phyloP scores from a whole-genome alignment of 805 yeast species.

The Pichia rugopelliculosa region DNA sequence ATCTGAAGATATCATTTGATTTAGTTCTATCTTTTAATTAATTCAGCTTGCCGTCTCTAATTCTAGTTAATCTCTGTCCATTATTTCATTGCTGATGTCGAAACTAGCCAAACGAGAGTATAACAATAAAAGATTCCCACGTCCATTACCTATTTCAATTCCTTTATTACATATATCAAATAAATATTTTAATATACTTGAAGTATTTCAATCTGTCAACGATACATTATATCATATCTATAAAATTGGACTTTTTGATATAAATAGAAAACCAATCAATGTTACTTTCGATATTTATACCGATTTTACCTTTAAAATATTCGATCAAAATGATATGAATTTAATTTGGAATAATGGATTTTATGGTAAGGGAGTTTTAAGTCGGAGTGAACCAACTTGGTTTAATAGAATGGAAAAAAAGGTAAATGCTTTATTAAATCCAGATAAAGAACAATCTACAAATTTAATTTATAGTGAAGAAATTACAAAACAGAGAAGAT shows the following conservation, averaged over 20 bases:
- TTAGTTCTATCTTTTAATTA: too few relatives aligned
- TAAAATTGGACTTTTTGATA: background rate
- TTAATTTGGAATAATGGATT: constrained; percentile 79
- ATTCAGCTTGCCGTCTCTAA: too few relatives aligned
- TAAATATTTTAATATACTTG: constrained; percentile 4
- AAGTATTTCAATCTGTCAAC: constrained; percentile 4
- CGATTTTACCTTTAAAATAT: constrained; percentile 32
- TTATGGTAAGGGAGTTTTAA: constrained; percentile 85
- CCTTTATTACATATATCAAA: constrained; percentile 5
- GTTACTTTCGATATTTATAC: constrained; percentile 5
- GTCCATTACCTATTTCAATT: constrained; percentile 9
- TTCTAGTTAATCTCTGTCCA: too few relatives aligned
- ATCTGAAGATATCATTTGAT: too few relatives aligned
- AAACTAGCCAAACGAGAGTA: constrained; percentile 4
- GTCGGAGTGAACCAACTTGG: constrained; percentile 95
- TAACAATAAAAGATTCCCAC: constrained; percentile 5
- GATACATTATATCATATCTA: constrained; percentile 4
- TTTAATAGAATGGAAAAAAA: constrained; percentile 51
- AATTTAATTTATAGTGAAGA: constrained; percentile 52
- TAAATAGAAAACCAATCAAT: background rate
- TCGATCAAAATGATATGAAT: constrained; percentile 38
- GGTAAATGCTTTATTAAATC: constrained; percentile 25
- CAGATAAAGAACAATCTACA: background rate
- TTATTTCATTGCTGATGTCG: background rate
- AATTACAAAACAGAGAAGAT: constrained; percentile 63